phyloP scores from a whole-genome alignment of 2,329 filamentous ascomycete species.

The Elsinoe arachidis region DNA sequence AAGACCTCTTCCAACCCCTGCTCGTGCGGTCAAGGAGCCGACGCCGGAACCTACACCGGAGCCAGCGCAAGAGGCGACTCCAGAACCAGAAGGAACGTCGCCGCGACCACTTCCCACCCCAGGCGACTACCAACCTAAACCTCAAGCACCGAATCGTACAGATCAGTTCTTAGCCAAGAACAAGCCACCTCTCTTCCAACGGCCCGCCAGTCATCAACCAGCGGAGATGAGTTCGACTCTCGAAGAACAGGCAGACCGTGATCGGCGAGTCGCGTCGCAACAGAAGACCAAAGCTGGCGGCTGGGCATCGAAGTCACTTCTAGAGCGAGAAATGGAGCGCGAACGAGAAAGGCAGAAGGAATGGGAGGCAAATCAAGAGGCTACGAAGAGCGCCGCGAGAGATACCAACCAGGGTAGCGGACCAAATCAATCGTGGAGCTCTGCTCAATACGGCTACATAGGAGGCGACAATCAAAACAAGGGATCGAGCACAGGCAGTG shows the following conservation, averaged over 20 bases:
- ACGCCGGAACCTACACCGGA: conserved; percentile 39
- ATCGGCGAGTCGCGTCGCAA: conserved; percentile 51
- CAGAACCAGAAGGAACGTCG: conserved; percentile 20
- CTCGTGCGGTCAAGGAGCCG: conserved; percentile 15
- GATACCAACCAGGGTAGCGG: conserved; percentile 53
- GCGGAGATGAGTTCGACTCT: conserved; percentile 49
- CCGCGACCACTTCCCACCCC: conserved; percentile 20
- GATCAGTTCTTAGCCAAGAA: conserved; percentile 51
- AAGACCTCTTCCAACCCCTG: conserved; percentile 24
- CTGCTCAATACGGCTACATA: conserved; percentile 67
- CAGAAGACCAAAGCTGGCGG: conserved; percentile 53
- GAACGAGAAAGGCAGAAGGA: conserved; percentile 68
- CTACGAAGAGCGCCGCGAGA: conserved; percentile 48
- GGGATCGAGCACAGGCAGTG: conserved; percentile 51
- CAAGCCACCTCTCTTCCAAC: conserved; percentile 37
- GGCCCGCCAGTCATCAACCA: conserved; percentile 31
- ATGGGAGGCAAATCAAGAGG: conserved; percentile 69
- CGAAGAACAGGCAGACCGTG: conserved; percentile 49
- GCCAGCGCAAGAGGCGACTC: conserved; percentile 24
- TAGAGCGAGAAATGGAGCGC: conserved; percentile 73
- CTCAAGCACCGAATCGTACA: conserved; percentile 38
- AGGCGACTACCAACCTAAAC: conserved; percentile 20
- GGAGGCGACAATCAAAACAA: conserved; percentile 68
- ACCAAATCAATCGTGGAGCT: conserved; percentile 65
- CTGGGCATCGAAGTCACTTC: conserved; percentile 59